Conservation (phyloP, 2,329 filamentous ascomycete species). For the Epichloe gansuensis region DNA sequence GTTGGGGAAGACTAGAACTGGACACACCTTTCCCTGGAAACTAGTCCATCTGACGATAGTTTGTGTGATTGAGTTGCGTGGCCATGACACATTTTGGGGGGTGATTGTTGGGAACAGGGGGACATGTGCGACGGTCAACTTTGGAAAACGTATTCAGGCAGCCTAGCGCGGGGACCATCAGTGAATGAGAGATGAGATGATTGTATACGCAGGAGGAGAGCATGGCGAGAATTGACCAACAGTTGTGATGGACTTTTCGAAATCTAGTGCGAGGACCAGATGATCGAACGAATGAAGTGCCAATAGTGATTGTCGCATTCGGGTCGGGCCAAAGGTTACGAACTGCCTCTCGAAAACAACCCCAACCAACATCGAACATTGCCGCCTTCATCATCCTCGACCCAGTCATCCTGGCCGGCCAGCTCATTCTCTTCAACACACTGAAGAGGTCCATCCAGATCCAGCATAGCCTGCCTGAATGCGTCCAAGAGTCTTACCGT, state of each 20-base stretch:
- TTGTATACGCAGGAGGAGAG: not conserved
- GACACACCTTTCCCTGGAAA: not conserved
- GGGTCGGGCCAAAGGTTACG: conserved; percentile 4
- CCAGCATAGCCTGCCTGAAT: conserved; percentile 49
- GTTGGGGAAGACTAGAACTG: not conserved
- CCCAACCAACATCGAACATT: conserved; percentile 57
- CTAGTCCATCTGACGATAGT: not conserved
- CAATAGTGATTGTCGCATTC: too few species aligned
- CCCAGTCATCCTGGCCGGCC: conserved; percentile 63
- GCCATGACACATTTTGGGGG: not conserved
- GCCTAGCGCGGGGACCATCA: not conserved
- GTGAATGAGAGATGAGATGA: not conserved
- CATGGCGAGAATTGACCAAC: not conserved
- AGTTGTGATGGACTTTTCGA: too few species aligned
- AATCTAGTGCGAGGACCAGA: too few species aligned
- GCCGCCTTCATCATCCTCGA: conserved; percentile 33
- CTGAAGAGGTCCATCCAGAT: conserved; percentile 33
- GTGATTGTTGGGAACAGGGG: not conserved
- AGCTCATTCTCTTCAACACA: conserved; percentile 49
- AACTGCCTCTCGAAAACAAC: conserved; percentile 31
- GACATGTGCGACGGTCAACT: not conserved
- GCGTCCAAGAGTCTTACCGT: conserved; percentile 46
- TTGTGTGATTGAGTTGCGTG: not conserved
- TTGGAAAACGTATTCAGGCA: not conserved
- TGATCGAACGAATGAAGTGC: too few species aligned